Evolutionary conservation across 208 protist species (phyloP).

Genomic region (Wallacemonas sp.): DNA sequence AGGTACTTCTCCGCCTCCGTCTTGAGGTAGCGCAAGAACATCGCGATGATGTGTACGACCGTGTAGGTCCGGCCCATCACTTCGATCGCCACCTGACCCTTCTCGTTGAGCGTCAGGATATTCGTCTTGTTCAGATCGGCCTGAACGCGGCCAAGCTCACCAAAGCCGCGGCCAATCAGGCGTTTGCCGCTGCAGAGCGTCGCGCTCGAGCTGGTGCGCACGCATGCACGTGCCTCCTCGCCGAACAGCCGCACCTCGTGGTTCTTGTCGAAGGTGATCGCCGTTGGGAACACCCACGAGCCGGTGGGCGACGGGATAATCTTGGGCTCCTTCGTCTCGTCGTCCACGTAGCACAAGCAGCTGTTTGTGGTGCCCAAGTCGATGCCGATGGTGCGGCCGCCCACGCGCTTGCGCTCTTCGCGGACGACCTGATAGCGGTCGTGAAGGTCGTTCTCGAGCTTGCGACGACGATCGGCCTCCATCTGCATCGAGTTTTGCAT

Average conservation of each 20-base stretch:
- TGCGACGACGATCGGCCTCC: slow-evolving; percentile 68
- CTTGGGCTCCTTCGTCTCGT: slow-evolving; percentile 63
- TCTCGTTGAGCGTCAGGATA: slow-evolving; percentile 83
- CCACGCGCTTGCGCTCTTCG: slow-evolving; percentile 37
- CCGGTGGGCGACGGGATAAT: slow-evolving; percentile 91
- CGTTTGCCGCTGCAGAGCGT: slow-evolving; percentile 91
- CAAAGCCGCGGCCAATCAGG: slow-evolving; percentile 85
- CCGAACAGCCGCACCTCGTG: slow-evolving; percentile 85
- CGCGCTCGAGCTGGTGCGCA: slow-evolving; percentile 82
- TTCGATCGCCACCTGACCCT: slow-evolving; percentile 85
- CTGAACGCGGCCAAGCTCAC: slow-evolving; percentile 81
- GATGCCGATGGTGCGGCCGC: slow-evolving; percentile 93
- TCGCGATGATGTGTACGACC: slow-evolving; percentile 91
- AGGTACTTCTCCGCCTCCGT: slow-evolving; percentile 83
- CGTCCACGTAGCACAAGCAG: slow-evolving; percentile 93
- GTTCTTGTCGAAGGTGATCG: slow-evolving; percentile 91
- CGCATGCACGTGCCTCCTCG: slow-evolving; percentile 85
- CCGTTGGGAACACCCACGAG: slow-evolving; percentile 91
- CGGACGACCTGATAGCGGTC: slow-evolving; percentile 77
- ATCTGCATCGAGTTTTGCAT: slow-evolving; percentile 79
- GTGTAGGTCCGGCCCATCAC: slow-evolving; percentile 90
- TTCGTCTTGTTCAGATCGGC: slow-evolving; percentile 86
- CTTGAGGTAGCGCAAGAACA: slow-evolving; percentile 92
- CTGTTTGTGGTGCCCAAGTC: slow-evolving; percentile 99
- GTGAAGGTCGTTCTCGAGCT: slow-evolving; percentile 64